These are phyloP conservation scores for Rhinocladiella similis DNA, from an alignment of 2,329 filamentous ascomycete species.

Conservation along the genomic window DNA sequence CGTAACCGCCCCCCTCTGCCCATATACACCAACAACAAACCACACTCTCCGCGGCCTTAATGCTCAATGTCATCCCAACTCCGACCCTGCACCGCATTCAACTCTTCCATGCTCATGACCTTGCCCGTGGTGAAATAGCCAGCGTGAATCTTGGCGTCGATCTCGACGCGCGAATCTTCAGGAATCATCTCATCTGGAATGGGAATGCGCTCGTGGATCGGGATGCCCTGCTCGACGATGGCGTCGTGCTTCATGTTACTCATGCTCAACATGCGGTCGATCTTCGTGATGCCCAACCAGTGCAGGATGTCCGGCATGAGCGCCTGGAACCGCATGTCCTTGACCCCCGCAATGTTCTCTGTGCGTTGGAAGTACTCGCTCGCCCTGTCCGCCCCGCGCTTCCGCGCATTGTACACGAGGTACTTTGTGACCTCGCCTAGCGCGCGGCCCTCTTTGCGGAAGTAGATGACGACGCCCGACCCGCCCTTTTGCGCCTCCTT, in stretches of 20 bases:
- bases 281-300: constrained; percentile 98
- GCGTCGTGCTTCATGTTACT: constrained; percentile 69
- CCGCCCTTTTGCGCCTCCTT: constrained; percentile 94
- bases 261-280: constrained; percentile 98
- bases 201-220: constrained; percentile 85
- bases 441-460: constrained; percentile 94
- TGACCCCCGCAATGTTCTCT: constrained; percentile 97
- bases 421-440: constrained; percentile 93
- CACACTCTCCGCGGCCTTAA: no score
- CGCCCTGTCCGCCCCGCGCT: constrained; percentile 53
- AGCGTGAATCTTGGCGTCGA: constrained; percentile 96
- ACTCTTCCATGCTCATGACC: constrained; percentile 82
- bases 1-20: no score
- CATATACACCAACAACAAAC: no score
- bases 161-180: constrained; percentile 93
- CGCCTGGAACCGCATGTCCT: constrained; percentile 95
- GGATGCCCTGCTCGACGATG: constrained; percentile 55
- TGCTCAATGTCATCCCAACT: constrained; percentile 57
- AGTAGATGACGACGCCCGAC: constrained; percentile 95
- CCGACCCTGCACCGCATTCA: constrained; percentile 81
- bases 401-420: constrained; percentile 62
- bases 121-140: constrained; percentile 86
- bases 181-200: constrained; percentile 94
- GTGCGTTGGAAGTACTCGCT: constrained; percentile 95
- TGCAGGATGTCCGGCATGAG: constrained; percentile 97